Evolutionary conservation across 768 basidiomycete species (phyloP), one percentile per base, ranked within the genome.

Genomic region (Cantharellus anzutake): DNA sequence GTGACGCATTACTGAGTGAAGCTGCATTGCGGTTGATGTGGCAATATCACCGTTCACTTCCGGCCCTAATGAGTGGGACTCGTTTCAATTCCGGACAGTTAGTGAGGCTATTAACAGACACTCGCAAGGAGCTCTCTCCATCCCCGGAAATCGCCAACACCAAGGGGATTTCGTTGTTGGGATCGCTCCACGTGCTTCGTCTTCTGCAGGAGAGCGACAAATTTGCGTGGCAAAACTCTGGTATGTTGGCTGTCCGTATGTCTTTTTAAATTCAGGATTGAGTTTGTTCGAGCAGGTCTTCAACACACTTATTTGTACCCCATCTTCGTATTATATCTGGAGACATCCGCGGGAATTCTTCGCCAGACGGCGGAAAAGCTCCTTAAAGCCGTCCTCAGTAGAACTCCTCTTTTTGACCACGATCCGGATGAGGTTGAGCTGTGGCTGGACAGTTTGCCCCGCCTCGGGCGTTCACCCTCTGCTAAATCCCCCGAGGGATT

Each of bases 51-150:
- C 75, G 75, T 34, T 82, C 80, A 61, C 69, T 93, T 38, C 87
- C 90, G 0, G 72, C 76, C 0, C 70, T 89, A 1, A 83, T 86
- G 2, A 79, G 80, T 0, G 90, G 92, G 68, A 80, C 81, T 37
- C 75, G 82, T 56, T 97, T 93, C 65, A 93, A 97, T 68, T 80
- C 84, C 42, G 88, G 88, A 2, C 89, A 89, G 68, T 67, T 93
- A 29, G 70, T 92, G 38, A 73, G 73, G 59, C 72, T 74, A 59
- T 73, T 83, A 48, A 11, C 44, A 48, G 44, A 29, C 44, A 48
- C 11, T 11, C 20, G 44, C 44, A 11, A 48, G 29, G 11, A 48
- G 29, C 44, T 11, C 44, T 29, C 11, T 48, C 29, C 44, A 48
- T 48, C 44, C 44, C 11, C 11, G 44, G 29, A 11, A 11, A 48